Conservation (phyloP, 805 yeast genomes). For the Komagataella phaffii region DNA sequence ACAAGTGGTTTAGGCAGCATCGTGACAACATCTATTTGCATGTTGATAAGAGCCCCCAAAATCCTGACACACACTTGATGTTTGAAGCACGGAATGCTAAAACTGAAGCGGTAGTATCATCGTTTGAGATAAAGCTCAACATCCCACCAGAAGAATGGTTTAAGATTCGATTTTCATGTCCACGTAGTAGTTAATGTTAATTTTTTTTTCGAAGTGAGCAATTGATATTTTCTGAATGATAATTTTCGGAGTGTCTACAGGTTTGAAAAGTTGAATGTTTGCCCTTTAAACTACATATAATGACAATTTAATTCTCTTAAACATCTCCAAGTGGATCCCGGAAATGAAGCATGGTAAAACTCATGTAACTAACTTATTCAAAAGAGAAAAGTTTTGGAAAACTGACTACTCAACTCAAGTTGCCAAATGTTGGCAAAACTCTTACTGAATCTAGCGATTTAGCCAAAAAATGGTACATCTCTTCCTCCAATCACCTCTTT, state of each 20-base stretch:
- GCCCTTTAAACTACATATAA: background rate
- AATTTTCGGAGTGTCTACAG: background rate
- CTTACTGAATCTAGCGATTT: background rate
- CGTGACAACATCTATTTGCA: background rate
- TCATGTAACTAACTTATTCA: background rate
- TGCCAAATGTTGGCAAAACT: background rate
- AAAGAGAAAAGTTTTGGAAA: background rate
- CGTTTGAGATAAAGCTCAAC: too few relatives aligned
- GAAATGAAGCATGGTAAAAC: background rate
- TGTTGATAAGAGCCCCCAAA: background rate
- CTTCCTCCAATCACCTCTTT: background rate
- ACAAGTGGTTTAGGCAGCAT: background rate
- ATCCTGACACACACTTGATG: background rate
- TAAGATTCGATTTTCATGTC: too few relatives aligned
- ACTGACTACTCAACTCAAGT: background rate
- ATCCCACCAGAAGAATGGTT: too few relatives aligned
- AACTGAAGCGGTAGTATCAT: too few relatives aligned
- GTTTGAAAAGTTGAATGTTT: background rate
- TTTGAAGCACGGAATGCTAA: too few relatives aligned
- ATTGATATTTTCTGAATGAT: background rate
- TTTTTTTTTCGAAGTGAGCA: background rate
- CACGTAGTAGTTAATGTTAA: too few relatives aligned
- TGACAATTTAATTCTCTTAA: background rate
- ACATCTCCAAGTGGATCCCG: background rate
- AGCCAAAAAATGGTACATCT: background rate